These are phyloP conservation scores for Sechiopsis laciniata DNA, from an alignment of 306 rosid species.

Conservation along the genomic window DNA sequence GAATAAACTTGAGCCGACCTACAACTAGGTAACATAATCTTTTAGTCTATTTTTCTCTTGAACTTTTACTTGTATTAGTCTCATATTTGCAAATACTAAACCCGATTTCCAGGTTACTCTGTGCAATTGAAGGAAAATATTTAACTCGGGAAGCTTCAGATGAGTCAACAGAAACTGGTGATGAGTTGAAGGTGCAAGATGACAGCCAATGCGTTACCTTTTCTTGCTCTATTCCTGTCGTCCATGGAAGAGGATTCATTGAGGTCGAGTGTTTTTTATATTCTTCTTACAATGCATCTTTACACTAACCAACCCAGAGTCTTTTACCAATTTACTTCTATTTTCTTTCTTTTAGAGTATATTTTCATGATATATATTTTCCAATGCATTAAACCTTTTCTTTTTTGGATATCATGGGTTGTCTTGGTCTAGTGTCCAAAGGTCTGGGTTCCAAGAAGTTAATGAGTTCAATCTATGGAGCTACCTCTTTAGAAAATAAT, in stretches of 20 bases:
- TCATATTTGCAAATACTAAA: neutral
- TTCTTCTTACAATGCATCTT: constrained; percentile 6
- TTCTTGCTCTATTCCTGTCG: constrained; percentile 54
- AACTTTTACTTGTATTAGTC: neutral
- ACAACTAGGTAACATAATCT: constrained; percentile 48
- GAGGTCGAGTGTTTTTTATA: constrained; percentile 43
- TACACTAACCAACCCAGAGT: neutral
- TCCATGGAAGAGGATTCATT: constrained; percentile 77
- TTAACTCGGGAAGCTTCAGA: constrained; percentile 46
- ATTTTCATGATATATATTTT: neutral
- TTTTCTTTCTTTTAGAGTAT: no score
- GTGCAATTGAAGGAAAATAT: constrained; percentile 86
- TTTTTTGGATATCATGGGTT: no score
- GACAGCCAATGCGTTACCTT: constrained; percentile 54
- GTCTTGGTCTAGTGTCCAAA: no score
- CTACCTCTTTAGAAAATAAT: no score
- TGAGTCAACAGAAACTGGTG: constrained; percentile 46
- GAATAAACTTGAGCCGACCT: constrained; percentile 50
- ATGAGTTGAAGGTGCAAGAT: constrained; percentile 38
- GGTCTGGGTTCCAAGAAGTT: no score
- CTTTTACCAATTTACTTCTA: neutral
- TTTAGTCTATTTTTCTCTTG: constrained; percentile 1
- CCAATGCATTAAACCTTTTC: no score
- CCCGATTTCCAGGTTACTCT: constrained; percentile 57
- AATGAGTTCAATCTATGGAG: no score